phyloP scores from a whole-genome alignment of 169 alveolate genomes.

The Plasmodium billcollinsi region DNA sequence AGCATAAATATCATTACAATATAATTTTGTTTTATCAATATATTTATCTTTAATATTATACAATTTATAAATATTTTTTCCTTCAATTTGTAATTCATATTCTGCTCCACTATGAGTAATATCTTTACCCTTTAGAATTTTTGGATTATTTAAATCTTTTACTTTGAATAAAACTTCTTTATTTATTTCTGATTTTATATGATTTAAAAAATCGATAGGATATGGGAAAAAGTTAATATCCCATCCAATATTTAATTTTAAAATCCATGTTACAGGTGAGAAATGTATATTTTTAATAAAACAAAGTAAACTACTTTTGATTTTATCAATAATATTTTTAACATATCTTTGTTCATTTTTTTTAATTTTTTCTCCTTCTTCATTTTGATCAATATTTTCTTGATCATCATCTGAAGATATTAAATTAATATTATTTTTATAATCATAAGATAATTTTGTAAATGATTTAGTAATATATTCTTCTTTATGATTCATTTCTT shows the following conservation, averaged over 20 bases:
- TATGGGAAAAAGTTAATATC: conserved; percentile 78
- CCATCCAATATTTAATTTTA: conserved; percentile 78
- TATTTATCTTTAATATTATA: conserved; percentile 82
- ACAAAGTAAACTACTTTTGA: conserved; percentile 63
- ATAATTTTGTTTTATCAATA: conserved; percentile 92
- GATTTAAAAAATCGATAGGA: conserved; percentile 81
- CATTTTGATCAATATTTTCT: conserved; percentile 73
- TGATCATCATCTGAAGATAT: conserved; percentile 32
- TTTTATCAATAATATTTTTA: conserved; percentile 76
- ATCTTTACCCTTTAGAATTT: conserved; percentile 78
- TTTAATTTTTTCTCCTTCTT: conserved; percentile 41
- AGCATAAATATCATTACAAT: conserved; percentile 95
- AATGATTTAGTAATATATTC: conserved; percentile 50
- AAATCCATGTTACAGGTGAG: conserved; percentile 78
- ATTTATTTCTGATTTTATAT: conserved; percentile 79
- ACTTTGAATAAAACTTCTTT: conserved; percentile 78
- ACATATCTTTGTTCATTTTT: conserved; percentile 78
- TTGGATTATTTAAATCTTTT: conserved; percentile 80
- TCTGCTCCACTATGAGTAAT: conserved; percentile 79
- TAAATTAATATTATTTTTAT: conserved; percentile 74
- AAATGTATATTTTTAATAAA: conserved; percentile 61
- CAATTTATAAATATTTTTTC: conserved; percentile 90
- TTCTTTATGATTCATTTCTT: conserved; percentile 80
- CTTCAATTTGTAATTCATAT: conserved; percentile 87
- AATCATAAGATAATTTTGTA: conserved; percentile 61